Percentiles rank a stretch among this genome's conserved stretches.
These are phyloP conservation scores for Candida nemodendra DNA, from an alignment of 805 yeast species.

Conservation along the genomic window DNA sequence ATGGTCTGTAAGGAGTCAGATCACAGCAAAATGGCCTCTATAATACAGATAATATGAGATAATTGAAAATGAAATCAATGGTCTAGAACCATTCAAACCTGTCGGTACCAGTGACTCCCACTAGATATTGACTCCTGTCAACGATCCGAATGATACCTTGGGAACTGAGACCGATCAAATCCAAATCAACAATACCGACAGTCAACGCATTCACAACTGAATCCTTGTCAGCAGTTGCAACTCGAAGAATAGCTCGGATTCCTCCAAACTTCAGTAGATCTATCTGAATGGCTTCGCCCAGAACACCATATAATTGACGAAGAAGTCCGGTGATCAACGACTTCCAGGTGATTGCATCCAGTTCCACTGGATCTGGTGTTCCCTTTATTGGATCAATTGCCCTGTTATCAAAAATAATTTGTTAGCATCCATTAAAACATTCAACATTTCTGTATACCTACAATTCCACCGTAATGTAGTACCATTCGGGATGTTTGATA, in stretches of 20 bases:
- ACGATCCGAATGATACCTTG: constrained; percentile 14
- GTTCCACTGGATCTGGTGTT: not conserved
- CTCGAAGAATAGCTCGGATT: constrained; percentile 19
- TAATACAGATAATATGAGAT: no score
- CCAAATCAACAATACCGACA: constrained; percentile 12
- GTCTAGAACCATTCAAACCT: constrained; percentile 20
- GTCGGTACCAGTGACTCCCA: constrained; percentile 26
- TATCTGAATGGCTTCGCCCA: constrained; percentile 28
- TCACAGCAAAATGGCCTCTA: no score
- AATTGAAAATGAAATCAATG: no score
- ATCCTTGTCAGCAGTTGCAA: constrained; percentile 21
- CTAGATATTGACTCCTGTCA: constrained; percentile 21
- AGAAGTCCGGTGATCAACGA: constrained; percentile 20
- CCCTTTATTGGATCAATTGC: no score
- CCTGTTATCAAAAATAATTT: no score
- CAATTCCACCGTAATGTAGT: constrained; percentile 9
- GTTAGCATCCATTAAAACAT: no score
- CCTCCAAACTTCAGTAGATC: constrained; percentile 21
- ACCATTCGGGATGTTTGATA: constrained; percentile 18
- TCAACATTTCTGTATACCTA: no score
- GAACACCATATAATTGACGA: constrained; percentile 24
- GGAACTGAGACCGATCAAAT: constrained; percentile 7
- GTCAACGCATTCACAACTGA: constrained; percentile 20
- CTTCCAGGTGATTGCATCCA: constrained; percentile 29
- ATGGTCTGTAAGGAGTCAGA: no score